Evolutionary conservation across 441 rosid species (phyloP).

Genomic region (Gossypium trilobum): DNA sequence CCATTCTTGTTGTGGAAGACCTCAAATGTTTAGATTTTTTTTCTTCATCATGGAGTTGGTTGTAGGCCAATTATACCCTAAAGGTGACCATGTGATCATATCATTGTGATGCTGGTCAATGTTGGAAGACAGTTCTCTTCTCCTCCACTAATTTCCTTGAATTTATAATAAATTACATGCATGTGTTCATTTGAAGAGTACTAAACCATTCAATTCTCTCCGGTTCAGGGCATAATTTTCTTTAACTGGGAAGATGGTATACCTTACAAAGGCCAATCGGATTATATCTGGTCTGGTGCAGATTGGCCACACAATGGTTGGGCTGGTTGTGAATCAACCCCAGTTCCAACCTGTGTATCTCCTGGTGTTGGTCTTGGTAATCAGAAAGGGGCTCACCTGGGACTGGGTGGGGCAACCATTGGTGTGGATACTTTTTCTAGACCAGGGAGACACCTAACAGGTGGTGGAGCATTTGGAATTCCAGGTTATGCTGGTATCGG

Average conservation of each 20-base stretch:
- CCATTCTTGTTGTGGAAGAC: background rate
- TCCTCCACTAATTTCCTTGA: background rate
- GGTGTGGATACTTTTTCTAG: slow-evolving; percentile 45
- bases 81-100: background rate
- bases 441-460: slow-evolving; percentile 42
- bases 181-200: slow-evolving; percentile 1
- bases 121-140: slow-evolving; percentile 2
- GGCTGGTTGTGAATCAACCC: slow-evolving; percentile 76
- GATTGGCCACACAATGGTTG: slow-evolving; percentile 92
- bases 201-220: slow-evolving; percentile 18
- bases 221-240: slow-evolving; percentile 70
- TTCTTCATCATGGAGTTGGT: slow-evolving; percentile 3
- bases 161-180: background rate
- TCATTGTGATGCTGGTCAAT: background rate
- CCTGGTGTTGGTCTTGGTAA: slow-evolving; percentile 70
- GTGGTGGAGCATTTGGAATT: slow-evolving; percentile 51
- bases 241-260: slow-evolving; percentile 50
- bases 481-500: slow-evolving; percentile 64
- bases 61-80: background rate
- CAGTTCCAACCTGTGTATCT: slow-evolving; percentile 66
- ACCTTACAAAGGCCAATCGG: slow-evolving; percentile 34
- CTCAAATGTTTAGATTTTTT: background rate
- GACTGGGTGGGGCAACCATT: slow-evolving; percentile 69
- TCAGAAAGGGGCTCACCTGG: slow-evolving; percentile 69
- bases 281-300: slow-evolving; percentile 65